A percentile compares a stretch with the other conserved stretches of the same genome.
Conservation (phyloP, 371 early-diverging fungal species). For the Circinella umbellata region DNA sequence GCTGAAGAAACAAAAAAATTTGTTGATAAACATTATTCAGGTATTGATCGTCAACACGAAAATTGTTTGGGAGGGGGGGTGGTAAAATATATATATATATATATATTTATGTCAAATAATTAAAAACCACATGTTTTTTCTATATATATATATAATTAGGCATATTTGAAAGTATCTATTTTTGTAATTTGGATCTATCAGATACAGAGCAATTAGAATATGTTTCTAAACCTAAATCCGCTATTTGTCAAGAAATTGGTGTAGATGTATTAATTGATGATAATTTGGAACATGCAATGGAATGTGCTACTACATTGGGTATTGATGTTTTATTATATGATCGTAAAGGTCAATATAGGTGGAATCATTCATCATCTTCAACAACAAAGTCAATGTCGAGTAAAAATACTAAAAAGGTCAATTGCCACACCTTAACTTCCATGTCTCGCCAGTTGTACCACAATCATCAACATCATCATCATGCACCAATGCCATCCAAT, state of each 20-base stretch:
- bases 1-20: slow-evolving; percentile 50
- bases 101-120: too few relatives aligned
- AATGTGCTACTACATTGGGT: slow-evolving; percentile 51
- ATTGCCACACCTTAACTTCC: slow-evolving; percentile 29
- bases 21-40: slow-evolving; percentile 35
- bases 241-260: slow-evolving; percentile 55
- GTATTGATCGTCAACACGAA: slow-evolving; percentile 7
- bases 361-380: slow-evolving; percentile 36
- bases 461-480: background rate
- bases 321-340: slow-evolving; percentile 58
- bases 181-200: slow-evolving; percentile 54
- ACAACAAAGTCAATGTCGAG: too few relatives aligned
- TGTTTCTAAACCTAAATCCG: slow-evolving; percentile 56
- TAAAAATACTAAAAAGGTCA: background rate
- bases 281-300: slow-evolving; percentile 49
- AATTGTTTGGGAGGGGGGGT: background rate
- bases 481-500: slow-evolving; percentile 35
- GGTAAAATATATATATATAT: too few relatives aligned
- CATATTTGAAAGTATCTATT: slow-evolving; percentile 58
- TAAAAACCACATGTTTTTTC: too few relatives aligned
- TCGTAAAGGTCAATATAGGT: slow-evolving; percentile 47
- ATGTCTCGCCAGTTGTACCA: slow-evolving; percentile 35
- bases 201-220: slow-evolving; percentile 50
- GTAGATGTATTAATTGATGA: slow-evolving; percentile 59
- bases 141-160: slow-evolving; percentile 16